Conservation (phyloP, 345 rosid species). For the Stellera chamaejasme region DNA sequence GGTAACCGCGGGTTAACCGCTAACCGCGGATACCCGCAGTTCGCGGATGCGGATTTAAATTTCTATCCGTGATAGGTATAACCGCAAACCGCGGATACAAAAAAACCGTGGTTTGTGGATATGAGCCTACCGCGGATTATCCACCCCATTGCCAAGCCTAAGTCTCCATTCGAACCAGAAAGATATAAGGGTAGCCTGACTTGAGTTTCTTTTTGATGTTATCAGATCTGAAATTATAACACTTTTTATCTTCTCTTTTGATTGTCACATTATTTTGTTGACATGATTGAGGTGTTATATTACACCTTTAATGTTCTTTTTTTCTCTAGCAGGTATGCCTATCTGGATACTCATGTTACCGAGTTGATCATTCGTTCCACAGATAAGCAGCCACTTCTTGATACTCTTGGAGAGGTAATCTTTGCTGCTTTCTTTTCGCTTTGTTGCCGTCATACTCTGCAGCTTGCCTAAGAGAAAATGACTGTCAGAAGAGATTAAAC, state of each 20-base stretch:
- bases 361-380: conserved; percentile 70
- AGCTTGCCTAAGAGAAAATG: no score
- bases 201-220: no score
- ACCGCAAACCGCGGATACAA: no score
- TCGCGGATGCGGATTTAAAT: no score
- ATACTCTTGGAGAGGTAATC: conserved; percentile 83
- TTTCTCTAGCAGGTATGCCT: conserved; percentile 41
- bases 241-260: background rate
- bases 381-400: conserved; percentile 79
- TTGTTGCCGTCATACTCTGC: background rate
- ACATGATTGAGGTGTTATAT: background rate
- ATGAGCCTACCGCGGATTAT: no score
- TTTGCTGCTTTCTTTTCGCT: background rate
- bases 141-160: no score
- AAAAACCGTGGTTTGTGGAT: no score
- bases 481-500: no score
- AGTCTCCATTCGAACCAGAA: background rate
- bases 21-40: no score
- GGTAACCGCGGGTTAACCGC: no score
- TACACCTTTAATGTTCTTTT: conserved; percentile 1
- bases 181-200: no score
- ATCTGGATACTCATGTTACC: conserved; percentile 39
- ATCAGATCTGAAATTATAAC: background rate
- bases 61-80: no score
- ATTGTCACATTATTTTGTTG: background rate